Evolutionary conservation across 1,139 yeast species (phyloP).

Genomic region (Suhomyces chickasaworum): DNA sequence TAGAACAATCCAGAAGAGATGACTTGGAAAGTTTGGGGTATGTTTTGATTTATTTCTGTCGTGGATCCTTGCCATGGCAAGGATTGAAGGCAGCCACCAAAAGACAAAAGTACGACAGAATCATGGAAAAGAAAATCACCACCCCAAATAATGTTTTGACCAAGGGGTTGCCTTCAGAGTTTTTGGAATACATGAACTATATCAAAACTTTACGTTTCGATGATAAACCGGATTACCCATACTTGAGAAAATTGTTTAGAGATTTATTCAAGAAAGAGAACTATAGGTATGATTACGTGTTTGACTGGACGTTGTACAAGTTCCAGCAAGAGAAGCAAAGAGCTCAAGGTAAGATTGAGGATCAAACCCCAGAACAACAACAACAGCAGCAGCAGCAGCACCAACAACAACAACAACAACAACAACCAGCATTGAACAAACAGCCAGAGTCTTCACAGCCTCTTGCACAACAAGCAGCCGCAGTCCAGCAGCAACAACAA

Average conservation of each 20-base stretch:
- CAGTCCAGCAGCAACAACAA: constrained; percentile 14
- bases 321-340: constrained; percentile 68
- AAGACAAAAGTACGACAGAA: constrained; percentile 94
- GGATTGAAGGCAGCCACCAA: constrained; percentile 96
- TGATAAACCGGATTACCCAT: constrained; percentile 93
- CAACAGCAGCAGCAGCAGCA: constrained; percentile 13
- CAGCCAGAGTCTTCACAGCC: constrained; percentile 13
- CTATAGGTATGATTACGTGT: constrained; percentile 89
- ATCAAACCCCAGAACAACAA: constrained; percentile 23
- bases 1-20: constrained; percentile 95
- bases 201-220: constrained; percentile 90
- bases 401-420: constrained; percentile 12
- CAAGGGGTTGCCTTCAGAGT: constrained; percentile 89
- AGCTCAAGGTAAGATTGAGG: constrained; percentile 40
- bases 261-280: constrained; percentile 88
- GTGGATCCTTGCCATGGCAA: constrained; percentile 98
- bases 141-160: constrained; percentile 88
- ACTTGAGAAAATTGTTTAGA: constrained; percentile 84
- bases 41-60: constrained; percentile 89
- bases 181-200: constrained; percentile 84
- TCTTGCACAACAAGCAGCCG: constrained; percentile 4
- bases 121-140: constrained; percentile 94
- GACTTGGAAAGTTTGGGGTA: constrained; percentile 95
- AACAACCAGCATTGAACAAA: constrained; percentile 2
- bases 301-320: constrained; percentile 95